A percentile compares a stretch with the other conserved stretches of the same genome.
phyloP scores from a whole-genome alignment of 108 stramenopile genomes.

The Parmales sp. region DNA sequence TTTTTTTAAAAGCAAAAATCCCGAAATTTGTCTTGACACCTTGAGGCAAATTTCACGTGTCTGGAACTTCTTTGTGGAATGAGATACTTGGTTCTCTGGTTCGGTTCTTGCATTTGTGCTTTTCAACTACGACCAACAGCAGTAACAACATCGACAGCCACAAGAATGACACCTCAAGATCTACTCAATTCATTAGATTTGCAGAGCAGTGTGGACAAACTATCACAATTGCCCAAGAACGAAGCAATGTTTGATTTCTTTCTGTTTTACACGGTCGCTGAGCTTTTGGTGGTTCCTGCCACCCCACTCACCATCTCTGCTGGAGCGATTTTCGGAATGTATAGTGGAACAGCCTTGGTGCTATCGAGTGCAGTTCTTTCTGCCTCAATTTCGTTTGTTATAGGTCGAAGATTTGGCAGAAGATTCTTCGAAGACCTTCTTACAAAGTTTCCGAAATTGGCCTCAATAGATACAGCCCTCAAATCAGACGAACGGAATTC shows the following conservation, averaged over 20 bases:
- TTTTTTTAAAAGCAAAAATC: too few species aligned
- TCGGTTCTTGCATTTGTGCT: too few species aligned
- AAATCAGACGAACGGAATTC: slow-evolving; percentile 46
- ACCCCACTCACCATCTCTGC: slow-evolving; percentile 69
- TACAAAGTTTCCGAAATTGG: slow-evolving; percentile 54
- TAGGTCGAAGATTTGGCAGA: slow-evolving; percentile 64
- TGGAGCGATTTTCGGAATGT: slow-evolving; percentile 75
- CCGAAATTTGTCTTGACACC: too few species aligned
- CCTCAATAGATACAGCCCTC: slow-evolving; percentile 67
- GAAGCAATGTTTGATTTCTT: slow-evolving; percentile 9
- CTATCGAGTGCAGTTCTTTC: slow-evolving; percentile 56
- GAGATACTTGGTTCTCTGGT: too few species aligned
- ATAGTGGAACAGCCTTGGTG: slow-evolving; percentile 59
- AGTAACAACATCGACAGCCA: too few species aligned
- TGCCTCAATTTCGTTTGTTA: slow-evolving; percentile 55
- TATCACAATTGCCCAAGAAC: too few species aligned
- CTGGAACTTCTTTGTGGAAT: too few species aligned
- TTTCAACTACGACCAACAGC: too few species aligned
- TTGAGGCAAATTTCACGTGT: too few species aligned
- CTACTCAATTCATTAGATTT: too few species aligned
- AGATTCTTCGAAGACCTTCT: slow-evolving; percentile 49
- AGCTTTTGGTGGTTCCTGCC: slow-evolving; percentile 72
- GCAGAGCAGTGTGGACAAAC: too few species aligned
- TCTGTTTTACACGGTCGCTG: slow-evolving; percentile 47
- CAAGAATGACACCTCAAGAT: too few species aligned